These are phyloP conservation scores for Microbotryum saponariae DNA, from an alignment of 1,284 basidiomycete species.

Conservation along the genomic window DNA sequence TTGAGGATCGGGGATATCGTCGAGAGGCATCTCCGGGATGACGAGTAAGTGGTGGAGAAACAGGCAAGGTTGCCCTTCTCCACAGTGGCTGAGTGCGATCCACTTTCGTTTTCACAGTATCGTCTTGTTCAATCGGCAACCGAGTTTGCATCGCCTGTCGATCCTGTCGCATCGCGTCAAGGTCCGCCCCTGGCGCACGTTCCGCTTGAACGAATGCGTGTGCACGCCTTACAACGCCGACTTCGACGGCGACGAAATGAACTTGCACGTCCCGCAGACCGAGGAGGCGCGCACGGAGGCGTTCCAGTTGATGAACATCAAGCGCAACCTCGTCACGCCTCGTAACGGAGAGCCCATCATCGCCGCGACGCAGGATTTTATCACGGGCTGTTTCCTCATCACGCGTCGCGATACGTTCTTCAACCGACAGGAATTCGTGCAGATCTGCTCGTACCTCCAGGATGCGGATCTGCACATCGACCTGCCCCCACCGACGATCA, in stretches of 20 bases:
- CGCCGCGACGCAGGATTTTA: constrained; percentile 96
- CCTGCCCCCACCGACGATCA: constrained; percentile 87
- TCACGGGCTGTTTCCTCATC: constrained; percentile 92
- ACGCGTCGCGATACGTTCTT: constrained; percentile 90
- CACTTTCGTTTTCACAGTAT: constrained; percentile 48
- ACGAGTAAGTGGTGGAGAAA: constrained; percentile 53
- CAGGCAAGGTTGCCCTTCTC: constrained; percentile 11
- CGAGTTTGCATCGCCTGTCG: constrained; percentile 94
- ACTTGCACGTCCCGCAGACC: constrained; percentile 96
- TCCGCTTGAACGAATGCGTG: constrained; percentile 97
- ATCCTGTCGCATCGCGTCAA: constrained; percentile 99
- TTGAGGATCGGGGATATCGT: constrained; percentile 79
- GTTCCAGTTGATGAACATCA: constrained; percentile 94
- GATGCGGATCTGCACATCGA: constrained; percentile 91
- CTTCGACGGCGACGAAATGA: constrained; percentile 99
- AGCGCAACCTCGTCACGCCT: constrained; percentile 94
- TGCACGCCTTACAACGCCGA: constrained; percentile 99
- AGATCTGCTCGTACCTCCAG: constrained; percentile 89
- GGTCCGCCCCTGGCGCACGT: constrained; percentile 94
- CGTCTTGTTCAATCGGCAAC: constrained; percentile 97
- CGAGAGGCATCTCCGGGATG: constrained; percentile 89
- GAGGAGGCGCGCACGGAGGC: constrained; percentile 98
- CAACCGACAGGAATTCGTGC: constrained; percentile 88
- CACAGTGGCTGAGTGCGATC: background rate
- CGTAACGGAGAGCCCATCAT: constrained; percentile 98